Evolutionary conservation across 2,329 filamentous ascomycete genomes (phyloP).

Genomic region (Hortaea sp.): DNA sequence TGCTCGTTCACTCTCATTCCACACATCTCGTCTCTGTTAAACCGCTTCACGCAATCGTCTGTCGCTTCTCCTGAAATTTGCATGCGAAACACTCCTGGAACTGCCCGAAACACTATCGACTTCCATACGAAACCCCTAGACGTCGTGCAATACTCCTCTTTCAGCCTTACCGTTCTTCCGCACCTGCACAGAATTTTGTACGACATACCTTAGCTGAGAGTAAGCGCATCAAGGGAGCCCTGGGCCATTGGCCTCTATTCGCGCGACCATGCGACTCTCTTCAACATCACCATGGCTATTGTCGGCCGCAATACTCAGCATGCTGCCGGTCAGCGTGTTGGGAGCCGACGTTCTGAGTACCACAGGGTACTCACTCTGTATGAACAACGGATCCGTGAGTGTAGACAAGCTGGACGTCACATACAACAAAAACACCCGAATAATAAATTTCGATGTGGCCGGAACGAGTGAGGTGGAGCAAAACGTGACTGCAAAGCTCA

Average conservation of each 20-base stretch:
- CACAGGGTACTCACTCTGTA: slow-evolving; percentile 67
- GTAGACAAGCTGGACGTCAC: slow-evolving; percentile 66
- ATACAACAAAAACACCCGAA: slow-evolving; percentile 66
- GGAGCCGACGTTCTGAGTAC: slow-evolving; percentile 68
- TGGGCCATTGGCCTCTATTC: slow-evolving; percentile 2
- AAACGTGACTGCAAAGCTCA: slow-evolving; percentile 68
- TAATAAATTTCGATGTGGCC: slow-evolving; percentile 69
- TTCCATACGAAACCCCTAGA: no score
- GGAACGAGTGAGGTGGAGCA: slow-evolving; percentile 64
- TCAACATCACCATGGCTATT: slow-evolving; percentile 12
- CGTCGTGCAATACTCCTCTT: no score
- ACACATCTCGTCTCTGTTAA: no score
- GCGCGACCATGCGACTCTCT: slow-evolving; percentile 20
- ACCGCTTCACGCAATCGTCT: no score
- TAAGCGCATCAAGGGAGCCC: background rate
- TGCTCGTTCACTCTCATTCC: no score
- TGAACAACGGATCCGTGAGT: slow-evolving; percentile 48
- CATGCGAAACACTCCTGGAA: no score
- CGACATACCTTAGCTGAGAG: background rate
- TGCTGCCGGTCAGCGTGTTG: slow-evolving; percentile 41
- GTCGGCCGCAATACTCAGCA: slow-evolving; percentile 21
- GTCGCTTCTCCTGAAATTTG: no score
- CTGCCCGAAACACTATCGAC: no score
- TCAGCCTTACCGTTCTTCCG: background rate
- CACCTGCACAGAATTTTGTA: background rate